Evolutionary conservation across 176 grass and related monocot species (phyloP), one percentile per base, ranked within the genome.

Genomic region (Juncus inflexus): DNA sequence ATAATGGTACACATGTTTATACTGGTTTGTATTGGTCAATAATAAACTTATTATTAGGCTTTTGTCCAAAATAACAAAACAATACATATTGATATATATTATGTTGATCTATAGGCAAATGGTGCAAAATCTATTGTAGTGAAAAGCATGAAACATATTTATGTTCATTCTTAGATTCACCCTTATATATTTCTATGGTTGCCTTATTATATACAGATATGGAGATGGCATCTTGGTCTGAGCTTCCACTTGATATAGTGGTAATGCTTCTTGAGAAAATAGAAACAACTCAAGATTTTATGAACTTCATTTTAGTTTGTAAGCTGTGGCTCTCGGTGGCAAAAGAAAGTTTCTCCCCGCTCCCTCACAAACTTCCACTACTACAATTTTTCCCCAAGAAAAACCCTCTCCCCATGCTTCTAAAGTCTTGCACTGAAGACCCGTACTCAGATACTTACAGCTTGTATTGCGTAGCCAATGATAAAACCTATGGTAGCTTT

Each of bases 201-300:
- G 19, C 19, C 19, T 28, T 28, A 28, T 28, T 28, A 28, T 28
- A 28, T 28, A 28, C 19, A 28, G 19, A 28, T 28, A 28, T 28
- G 19, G 19, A 28, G 9, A 52, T 3, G 16, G 64, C 12, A 50
- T 52, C 4, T 9, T 67, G 64, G 64, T 67, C 64, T 4, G 36
- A 52, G 50, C 64, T 67, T 67, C 64, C 47, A 4, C 28, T 67
- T 49, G 64, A 67, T 53, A 53, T 67, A 36, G 9, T 67, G 4
- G 64, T 50, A 28, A 67, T 13, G 1, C 37, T 50, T 35, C 49
- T 67, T 5, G 35, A 67, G 37, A 67, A 8, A 53, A 4, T 67
- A 35, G 64, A 67, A 10, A 51, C n/a, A 51, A 12, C 43, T 12
- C 45, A 51, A 67, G 64, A 67, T 53, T 19, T 14, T 6, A 50